phyloP scores from a whole-genome alignment of 2,329 filamentous ascomycete genomes.

The Diaporthe citriasiana region DNA sequence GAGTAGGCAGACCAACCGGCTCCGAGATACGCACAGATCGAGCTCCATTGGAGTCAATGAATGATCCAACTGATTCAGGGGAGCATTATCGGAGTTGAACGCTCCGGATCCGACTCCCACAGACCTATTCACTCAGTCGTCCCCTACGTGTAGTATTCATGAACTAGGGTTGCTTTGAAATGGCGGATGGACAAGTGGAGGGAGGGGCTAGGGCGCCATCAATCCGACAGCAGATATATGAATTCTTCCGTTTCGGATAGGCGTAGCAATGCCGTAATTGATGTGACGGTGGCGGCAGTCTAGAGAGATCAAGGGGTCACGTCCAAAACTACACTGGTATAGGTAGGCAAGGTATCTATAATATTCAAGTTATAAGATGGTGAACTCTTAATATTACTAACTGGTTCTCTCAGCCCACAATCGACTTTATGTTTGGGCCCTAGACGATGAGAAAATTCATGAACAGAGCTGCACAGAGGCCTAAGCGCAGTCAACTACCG shows the following conservation, averaged over 20 bases:
- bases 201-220: neutral
- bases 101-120: neutral
- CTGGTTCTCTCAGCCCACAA: neutral
- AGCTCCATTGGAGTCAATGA: neutral
- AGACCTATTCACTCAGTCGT: no score
- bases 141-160: neutral
- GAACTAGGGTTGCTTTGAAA: neutral
- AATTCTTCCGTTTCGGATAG: conserved; percentile 10
- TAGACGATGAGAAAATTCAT: neutral
- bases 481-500: neutral
- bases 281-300: neutral
- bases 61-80: neutral
- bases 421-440: neutral
- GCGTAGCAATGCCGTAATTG: neutral
- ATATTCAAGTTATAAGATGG: neutral
- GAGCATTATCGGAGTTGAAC: conserved; percentile 10
- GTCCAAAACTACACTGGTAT: neutral
- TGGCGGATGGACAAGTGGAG: neutral
- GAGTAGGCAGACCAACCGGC: neutral
- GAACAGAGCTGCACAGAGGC: neutral
- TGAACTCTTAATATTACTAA: neutral
- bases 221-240: conserved; percentile 10
- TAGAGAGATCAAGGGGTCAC: neutral
- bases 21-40: neutral
- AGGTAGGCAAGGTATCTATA: neutral